Percentiles rank a stretch among this genome's conserved stretches.
Evolutionary conservation across 805 yeast species (phyloP).

Genomic region (Komagataella kurtzmanii): DNA sequence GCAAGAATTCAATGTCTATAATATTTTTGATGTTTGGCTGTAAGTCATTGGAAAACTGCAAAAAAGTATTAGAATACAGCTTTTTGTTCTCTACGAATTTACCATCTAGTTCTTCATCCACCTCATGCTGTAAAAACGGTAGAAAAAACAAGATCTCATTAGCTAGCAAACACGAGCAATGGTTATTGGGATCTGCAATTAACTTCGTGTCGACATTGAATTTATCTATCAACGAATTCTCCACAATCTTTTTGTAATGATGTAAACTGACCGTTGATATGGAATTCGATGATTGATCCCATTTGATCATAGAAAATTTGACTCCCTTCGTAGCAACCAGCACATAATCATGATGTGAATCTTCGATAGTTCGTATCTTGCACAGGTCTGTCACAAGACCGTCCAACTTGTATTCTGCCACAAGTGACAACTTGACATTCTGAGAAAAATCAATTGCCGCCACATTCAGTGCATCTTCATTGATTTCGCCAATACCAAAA

Average conservation of each 20-base stretch:
- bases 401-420: slow-evolving; percentile 56
- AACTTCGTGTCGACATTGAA: slow-evolving; percentile 26
- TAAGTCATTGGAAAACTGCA: slow-evolving; percentile 43
- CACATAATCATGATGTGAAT: slow-evolving; percentile 38
- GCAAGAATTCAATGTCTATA: slow-evolving; percentile 56
- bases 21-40: slow-evolving; percentile 47
- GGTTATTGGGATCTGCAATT: slow-evolving; percentile 46
- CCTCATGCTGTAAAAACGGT: slow-evolving; percentile 36
- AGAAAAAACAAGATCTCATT: slow-evolving; percentile 61
- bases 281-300: slow-evolving; percentile 41
- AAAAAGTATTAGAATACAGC: slow-evolving; percentile 39
- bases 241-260: slow-evolving; percentile 65
- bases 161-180: slow-evolving; percentile 44
- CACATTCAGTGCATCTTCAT: slow-evolving; percentile 7
- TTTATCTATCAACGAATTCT: slow-evolving; percentile 29
- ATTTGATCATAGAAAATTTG: slow-evolving; percentile 61
- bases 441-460: slow-evolving; percentile 4
- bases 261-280: slow-evolving; percentile 74
- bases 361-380: slow-evolving; percentile 33
- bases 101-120: slow-evolving; percentile 19
- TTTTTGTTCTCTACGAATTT: slow-evolving; percentile 10
- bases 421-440: slow-evolving; percentile 20
- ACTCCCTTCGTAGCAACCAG: slow-evolving; percentile 60
- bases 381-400: slow-evolving; percentile 55
- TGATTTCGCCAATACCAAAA: slow-evolving; percentile 5